Base-by-base conservation (phyloP, 1,139 yeast species). In the Keqinozyma sinolaborantium region DNA sequence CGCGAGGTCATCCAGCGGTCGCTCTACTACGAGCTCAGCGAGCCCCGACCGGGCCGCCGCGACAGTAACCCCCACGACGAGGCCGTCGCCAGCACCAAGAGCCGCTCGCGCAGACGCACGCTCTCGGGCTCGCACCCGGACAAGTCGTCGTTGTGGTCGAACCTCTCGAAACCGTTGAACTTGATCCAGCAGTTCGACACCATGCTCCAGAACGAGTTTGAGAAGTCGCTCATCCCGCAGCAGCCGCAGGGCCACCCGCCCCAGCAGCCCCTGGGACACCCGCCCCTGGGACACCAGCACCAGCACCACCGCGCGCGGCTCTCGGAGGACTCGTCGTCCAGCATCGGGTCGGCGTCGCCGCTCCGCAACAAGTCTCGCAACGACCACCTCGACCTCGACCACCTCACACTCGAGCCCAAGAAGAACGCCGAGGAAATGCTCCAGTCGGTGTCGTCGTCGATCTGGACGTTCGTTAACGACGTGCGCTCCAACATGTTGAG, bases 111-210 rank as follows among this genome's bases (percentile, higher is more conserved):
- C n/a, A 39, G 56, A 16, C 35, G 62, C 20, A 38, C 58, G 38
- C 39, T 47, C 13, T 43, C 53, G 7, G 14, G 27, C 18, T 18
- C 21, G 5, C 8, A 14, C 16, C 9, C 25, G 12, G 31, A 30
- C 18, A 36, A 10, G 40, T 39, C 29, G 33, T 51, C 57, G 20
- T 32, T 68, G 15, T 54, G 77, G 74, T 41, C 53, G 9, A 62
- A 60, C 33, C 50, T 63, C n/a, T 58, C 77, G 10, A 80, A 75
- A 43, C 86, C 90, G 1, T 61, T 82, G 29, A 73, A 67, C 26
- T 63, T 81, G 35, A 66, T 83, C 27, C 85, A 79, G 44, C 87
- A 79, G 40, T 72, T 83, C 47, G 92, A 83, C 51, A 74, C 73
- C 30, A 65, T 81, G 58, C 59, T 83, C 18, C 86, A 77, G 48